Base-by-base conservation (phyloP, 2,329 filamentous ascomycete species). In the Bisporella sp. region DNA sequence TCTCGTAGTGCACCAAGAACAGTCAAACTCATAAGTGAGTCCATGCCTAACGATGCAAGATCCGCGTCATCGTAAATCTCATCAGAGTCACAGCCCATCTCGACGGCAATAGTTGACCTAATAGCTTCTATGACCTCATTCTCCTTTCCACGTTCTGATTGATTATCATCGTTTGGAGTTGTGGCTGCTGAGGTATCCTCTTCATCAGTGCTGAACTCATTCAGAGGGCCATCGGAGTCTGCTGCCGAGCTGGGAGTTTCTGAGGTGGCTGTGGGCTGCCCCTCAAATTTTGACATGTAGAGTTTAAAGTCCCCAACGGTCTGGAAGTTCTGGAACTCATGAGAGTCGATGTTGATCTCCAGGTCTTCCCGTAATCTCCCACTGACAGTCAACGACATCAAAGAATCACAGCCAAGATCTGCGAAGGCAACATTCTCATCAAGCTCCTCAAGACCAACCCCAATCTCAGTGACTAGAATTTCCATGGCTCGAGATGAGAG, bases 31-130 rank as follows among this genome's bases (percentile, higher is more conserved):
- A 81, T 78, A 28, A 81, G 69, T 2, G 77, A 81, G 61, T 82
- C 78, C 69, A 82, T 78, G 3, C 78, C 78, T 9, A 81, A 67
- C 2, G 75, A 73, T n/a, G 74, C 73, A 49, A 81, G 68, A 55
- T 79, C 74, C 1, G 74, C 73, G 1, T 74, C 74, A 28, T 75
- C 74, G 3, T 76, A 64, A 31, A 81, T 71, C 58, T 87, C 83
- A 31, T 82, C 78, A 8, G 84, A 71, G 29, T 83, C 78, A n/a
- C 87, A 79, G 51, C 82, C 82, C 76, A 87, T 86, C 66, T 88
- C 84, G 37, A 76, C 73, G n/a, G 83, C 79, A 54, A 88, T 81
- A 50, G 83, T 85, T 48, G 78, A 75, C 65, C 84, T 81, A 44
- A 87, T 74, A 58, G 76, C 64, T 62, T 72, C 60, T 69, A 74